A percentile compares a stretch with the other conserved stretches of the same genome.
phyloP scores from a whole-genome alignment of 345 rosid species.

The Citrus glauca region DNA sequence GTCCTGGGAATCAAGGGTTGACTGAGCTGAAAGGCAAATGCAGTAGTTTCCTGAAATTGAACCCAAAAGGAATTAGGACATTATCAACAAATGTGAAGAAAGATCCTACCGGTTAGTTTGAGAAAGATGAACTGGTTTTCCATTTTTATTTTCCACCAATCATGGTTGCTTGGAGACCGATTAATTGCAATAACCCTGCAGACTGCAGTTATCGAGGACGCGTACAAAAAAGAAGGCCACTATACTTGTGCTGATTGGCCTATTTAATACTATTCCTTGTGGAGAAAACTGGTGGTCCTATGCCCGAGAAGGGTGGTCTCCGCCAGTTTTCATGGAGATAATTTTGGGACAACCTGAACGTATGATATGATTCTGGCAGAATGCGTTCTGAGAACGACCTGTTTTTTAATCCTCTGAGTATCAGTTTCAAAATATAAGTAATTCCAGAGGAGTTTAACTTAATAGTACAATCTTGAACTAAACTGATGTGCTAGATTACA shows the following conservation, averaged over 20 bases:
- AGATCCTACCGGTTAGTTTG: not conserved
- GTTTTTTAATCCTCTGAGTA: not conserved
- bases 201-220: not conserved
- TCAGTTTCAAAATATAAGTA: not conserved
- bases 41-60: slow-evolving; percentile 59
- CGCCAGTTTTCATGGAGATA: not conserved
- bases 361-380: slow-evolving; percentile 7
- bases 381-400: not conserved
- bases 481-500: not conserved
- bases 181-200: not conserved
- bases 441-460: not conserved
- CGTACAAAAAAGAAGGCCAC: not conserved
- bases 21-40: slow-evolving; percentile 47
- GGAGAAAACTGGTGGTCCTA: not conserved
- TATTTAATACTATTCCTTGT: not conserved
- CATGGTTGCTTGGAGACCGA: slow-evolving; percentile 9
- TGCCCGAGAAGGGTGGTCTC: slow-evolving; percentile 8
- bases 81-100: slow-evolving; percentile 2
- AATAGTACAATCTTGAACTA: not conserved
- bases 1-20: slow-evolving; percentile 43
- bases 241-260: not conserved
- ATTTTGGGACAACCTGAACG: slow-evolving; percentile 10
- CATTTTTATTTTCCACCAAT: not conserved
- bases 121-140: not conserved
- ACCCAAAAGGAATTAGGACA: slow-evolving; percentile 17